Base-by-base conservation (phyloP, 306 rosid genomes). In the Trifolium dubium region DNA sequence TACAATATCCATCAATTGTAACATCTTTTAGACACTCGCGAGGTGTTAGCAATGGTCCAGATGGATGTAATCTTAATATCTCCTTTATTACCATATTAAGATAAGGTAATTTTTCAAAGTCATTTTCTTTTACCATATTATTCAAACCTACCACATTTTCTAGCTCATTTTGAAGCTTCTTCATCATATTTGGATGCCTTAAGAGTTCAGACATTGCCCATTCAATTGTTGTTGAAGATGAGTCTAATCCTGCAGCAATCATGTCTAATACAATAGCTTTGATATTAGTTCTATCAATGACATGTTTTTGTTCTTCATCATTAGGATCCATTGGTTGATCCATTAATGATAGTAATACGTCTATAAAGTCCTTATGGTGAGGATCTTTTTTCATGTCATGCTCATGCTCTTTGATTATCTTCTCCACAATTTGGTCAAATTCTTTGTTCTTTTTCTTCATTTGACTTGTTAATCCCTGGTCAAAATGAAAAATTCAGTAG, bases 121-220 rank as follows among this genome's bases (percentile, higher is more conserved):
- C 84, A 8, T 0, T 18, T 18, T 88, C 90, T 6, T 84, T 78
- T 2, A 86, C 84, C 73, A 41, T 54, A n/a, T 62, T 72, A n/a
- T 37, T 69, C 67, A 12, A 51, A 2, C 92, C 88, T 0, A 82
- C 71, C 10, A 54, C 75, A 49, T 14, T 31, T 34, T 60, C 49
- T 10, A 86, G 19, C 79, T 86, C 87, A 28, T 67, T 50, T 76
- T 88, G 90, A 53, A 84, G 82, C 13, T 14, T 71, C 23, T 77
- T 81, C 84, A 79, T 82, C 9, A 80, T 80, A 6, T 55, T 68
- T 7, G 86, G 89, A 67, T 88, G 59, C 62, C 65, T 80, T 5
- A 86, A 7, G 37, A 86, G 83, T 50, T 76, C 86, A 0, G 93
- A 67, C 10, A 88, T 32, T n/a, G 46, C 73, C 93, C 90, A 88